phyloP scores from a whole-genome alignment of 345 rosid genomes.

The Draba incana region DNA sequence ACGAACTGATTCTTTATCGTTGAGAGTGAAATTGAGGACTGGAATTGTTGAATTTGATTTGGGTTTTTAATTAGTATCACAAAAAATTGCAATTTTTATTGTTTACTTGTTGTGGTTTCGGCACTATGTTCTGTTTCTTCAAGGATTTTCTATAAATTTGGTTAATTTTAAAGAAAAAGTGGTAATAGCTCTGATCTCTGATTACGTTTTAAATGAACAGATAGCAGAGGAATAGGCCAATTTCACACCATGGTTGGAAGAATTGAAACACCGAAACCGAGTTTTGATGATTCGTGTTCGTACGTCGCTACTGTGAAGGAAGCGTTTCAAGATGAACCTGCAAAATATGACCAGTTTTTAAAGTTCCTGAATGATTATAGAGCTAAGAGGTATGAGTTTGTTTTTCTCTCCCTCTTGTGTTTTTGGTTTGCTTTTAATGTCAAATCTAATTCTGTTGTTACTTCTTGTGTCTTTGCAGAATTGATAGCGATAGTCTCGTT shows the following conservation, averaged over 20 bases:
- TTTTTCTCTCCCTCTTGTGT: not conserved
- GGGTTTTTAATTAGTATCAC: no score
- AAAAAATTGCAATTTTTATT: no score
- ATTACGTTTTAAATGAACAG: not conserved
- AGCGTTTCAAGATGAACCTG: not conserved
- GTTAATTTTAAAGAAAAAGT: no score
- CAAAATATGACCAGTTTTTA: not conserved
- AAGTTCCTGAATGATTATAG: not conserved
- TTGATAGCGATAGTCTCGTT: not conserved
- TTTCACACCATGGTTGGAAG: constrained; percentile 8
- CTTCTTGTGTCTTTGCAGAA: not conserved
- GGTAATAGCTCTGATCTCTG: no score
- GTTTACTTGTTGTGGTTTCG: no score
- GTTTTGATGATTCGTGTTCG: not conserved
- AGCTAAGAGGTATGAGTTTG: not conserved
- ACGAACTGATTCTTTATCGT: no score
- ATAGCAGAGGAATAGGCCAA: not conserved
- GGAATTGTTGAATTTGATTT: no score
- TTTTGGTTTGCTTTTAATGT: not conserved
- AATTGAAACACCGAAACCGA: not conserved
- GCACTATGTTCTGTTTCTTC: no score
- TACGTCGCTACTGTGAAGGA: not conserved
- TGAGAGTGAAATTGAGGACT: no score
- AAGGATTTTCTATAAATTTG: no score
- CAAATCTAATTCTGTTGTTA: not conserved